phyloP scores from a whole-genome alignment of 805 yeast genomes.

The Tetrapisispora namnaoensis region DNA sequence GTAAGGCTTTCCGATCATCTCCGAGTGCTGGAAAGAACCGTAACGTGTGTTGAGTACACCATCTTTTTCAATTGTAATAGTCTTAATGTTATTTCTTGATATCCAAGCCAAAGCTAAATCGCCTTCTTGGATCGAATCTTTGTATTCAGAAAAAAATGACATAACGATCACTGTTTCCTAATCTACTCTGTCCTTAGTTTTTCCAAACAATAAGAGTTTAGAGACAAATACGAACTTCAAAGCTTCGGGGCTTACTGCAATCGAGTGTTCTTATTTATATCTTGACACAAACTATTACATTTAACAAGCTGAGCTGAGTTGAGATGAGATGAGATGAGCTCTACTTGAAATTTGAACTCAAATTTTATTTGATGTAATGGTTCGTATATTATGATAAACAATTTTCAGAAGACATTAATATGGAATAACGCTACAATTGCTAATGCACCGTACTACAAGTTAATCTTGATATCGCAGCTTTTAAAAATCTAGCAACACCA shows the following conservation, averaged over 20 bases:
- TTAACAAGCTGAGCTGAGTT: neutral
- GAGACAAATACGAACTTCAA: too few relatives aligned
- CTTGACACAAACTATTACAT: neutral
- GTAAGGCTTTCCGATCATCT: constrained; percentile 70
- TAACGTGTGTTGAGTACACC: constrained; percentile 71
- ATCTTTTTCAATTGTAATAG: constrained; percentile 51
- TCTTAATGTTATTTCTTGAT: constrained; percentile 69
- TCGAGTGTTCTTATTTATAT: too few relatives aligned
- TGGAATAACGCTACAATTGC: too few relatives aligned
- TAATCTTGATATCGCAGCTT: too few relatives aligned
- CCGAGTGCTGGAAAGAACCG: constrained; percentile 78
- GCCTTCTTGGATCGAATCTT: constrained; percentile 67
- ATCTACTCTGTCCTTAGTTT: neutral
- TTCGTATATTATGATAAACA: neutral
- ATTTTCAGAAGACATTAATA: too few relatives aligned
- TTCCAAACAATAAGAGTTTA: neutral
- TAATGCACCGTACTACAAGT: too few relatives aligned
- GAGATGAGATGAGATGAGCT: constrained; percentile 5
- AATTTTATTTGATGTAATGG: neutral
- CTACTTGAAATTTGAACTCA: neutral
- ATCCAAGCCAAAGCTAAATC: constrained; percentile 83
- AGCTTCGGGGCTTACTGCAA: too few relatives aligned
- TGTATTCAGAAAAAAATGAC: constrained; percentile 42
- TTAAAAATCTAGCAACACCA: too few relatives aligned
- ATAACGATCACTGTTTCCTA: neutral